phyloP scores from a whole-genome alignment of 768 basidiomycete species.

The Boletus rex-veris region DNA sequence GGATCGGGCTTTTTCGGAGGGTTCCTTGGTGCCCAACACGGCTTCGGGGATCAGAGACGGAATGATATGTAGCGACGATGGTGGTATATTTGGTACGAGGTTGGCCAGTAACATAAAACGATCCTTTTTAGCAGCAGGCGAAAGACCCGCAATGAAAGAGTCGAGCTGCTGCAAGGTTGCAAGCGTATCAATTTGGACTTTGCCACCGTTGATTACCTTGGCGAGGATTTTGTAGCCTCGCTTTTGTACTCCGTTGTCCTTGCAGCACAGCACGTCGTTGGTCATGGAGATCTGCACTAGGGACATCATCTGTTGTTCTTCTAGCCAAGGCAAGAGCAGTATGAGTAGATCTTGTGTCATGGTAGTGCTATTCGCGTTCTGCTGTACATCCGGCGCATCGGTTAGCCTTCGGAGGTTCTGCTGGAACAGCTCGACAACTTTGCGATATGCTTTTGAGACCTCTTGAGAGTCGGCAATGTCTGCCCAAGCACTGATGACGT shows the following conservation, averaged over 20 bases:
- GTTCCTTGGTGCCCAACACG: slow-evolving; percentile 93
- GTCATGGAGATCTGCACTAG: slow-evolving; percentile 72
- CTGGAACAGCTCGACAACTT: slow-evolving; percentile 69
- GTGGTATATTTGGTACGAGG: slow-evolving; percentile 65
- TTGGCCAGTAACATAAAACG: slow-evolving; percentile 72
- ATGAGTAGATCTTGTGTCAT: slow-evolving; percentile 83
- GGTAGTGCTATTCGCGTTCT: slow-evolving; percentile 45
- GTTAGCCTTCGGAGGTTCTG: slow-evolving; percentile 51
- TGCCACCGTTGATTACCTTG: slow-evolving; percentile 63
- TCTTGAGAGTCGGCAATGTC: slow-evolving; percentile 77
- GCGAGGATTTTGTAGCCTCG: slow-evolving; percentile 88
- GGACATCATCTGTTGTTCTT: slow-evolving; percentile 52
- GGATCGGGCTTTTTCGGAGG: slow-evolving; percentile 85
- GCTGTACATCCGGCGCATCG: slow-evolving; percentile 31
- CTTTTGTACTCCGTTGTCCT: slow-evolving; percentile 90
- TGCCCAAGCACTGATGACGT: slow-evolving; percentile 85
- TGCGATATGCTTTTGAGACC: slow-evolving; percentile 74
- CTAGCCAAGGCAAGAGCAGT: slow-evolving; percentile 75
- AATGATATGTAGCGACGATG: slow-evolving; percentile 75
- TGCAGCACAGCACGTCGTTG: slow-evolving; percentile 63
- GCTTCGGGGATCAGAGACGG: slow-evolving; percentile 91
- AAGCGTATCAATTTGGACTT: slow-evolving; percentile 54
- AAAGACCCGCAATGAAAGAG: slow-evolving; percentile 58
- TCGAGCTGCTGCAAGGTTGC: slow-evolving; percentile 63
- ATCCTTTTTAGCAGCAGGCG: slow-evolving; percentile 91